Evolutionary conservation across 805 yeast species (phyloP), one percentile per base, ranked within the genome.

Genomic region (Torulaspora franciscae): DNA sequence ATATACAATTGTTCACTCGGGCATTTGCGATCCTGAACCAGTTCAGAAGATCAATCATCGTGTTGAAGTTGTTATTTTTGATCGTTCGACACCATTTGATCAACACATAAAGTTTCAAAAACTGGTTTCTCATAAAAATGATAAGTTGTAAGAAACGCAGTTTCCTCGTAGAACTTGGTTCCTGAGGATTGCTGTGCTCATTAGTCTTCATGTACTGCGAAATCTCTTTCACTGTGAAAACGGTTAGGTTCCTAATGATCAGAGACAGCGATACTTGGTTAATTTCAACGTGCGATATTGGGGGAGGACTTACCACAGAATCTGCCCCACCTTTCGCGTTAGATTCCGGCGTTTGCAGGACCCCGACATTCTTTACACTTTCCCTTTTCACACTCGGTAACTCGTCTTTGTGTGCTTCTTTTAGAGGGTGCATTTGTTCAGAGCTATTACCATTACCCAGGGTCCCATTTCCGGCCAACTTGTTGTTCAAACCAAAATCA

Each of bases 1-100:
- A 75, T 14, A 83, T 77, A 32, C 67, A 81, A 56, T 73, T 80
- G 46, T 65, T 83, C 56, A 74, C 90, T 60, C 74, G 75, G 58
- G 76, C 79, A 57, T 86, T 85, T 56, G 88, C 95, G 39, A 80
- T 81, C 49, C 93, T 72, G 32, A 93, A 73, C 93, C 95, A 93
- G 50, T 85, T 84, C 47, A 95, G 77, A 15, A 91, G 72, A 67
- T 93, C 98, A 45, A 93, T 89, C 50, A 90, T 71, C 42, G 74
- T 75, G 36, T 83, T 79, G 47, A 91, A 80, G 41, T 83, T 86
- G 37, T 78, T 73, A 4, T 90, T 74, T 27, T 80, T 82, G 10
- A 64, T 60, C 9, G 78, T 75, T 3, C 89, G 78, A 14, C 73
- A 66, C 99, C 99, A 93, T 65, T 91, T 90, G 42, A 84, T 77